phyloP scores from a whole-genome alignment of 2,329 filamentous ascomycete genomes.

The Davidsoniella eucalypti region DNA sequence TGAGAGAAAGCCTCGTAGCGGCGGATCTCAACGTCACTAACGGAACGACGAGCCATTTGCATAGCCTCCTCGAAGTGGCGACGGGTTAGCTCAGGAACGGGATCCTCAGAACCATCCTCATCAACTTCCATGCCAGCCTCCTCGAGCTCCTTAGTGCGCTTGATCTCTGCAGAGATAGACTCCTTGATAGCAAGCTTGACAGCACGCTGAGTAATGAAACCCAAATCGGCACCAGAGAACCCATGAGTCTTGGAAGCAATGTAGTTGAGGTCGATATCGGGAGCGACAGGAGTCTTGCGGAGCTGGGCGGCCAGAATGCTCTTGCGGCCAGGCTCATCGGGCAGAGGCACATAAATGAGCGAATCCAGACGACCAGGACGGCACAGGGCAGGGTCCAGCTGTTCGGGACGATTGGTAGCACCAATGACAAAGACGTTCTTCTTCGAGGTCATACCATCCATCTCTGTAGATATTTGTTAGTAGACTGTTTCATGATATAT shows the following conservation, averaged over 20 bases:
- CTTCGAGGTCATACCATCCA: conserved; percentile 99
- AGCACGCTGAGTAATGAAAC: conserved; percentile 95
- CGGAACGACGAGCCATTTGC: conserved; percentile 82
- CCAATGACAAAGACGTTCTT: conserved; percentile 99
- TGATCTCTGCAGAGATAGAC: conserved; percentile 75
- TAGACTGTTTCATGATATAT: conserved; percentile 11
- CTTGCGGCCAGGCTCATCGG: conserved; percentile 76
- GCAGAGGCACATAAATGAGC: conserved; percentile 92
- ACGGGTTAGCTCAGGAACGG: conserved; percentile 88
- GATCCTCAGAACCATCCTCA: conserved; percentile 74
- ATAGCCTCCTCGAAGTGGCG: conserved; percentile 98
- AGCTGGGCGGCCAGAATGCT: conserved; percentile 90
- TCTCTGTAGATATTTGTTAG: conserved; percentile 47
- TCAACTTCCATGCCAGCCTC: conserved; percentile 55
- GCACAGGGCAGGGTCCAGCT: conserved; percentile 94
- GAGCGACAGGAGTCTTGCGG: conserved; percentile 86
- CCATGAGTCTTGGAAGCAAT: conserved; percentile 96
- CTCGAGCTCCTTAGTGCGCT: conserved; percentile 77
- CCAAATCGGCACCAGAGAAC: conserved; percentile 98
- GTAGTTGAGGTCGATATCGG: conserved; percentile 74
- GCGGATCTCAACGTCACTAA: conserved; percentile 92
- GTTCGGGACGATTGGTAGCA: conserved; percentile 95
- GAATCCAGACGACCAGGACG: conserved; percentile 98
- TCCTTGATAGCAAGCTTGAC: conserved; percentile 99
- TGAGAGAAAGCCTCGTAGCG: conserved; percentile 97